A percentile compares a stretch with the other conserved stretches of the same genome.
phyloP scores from a whole-genome alignment of 2,329 filamentous ascomycete species.

The Lachnellula hyalina region DNA sequence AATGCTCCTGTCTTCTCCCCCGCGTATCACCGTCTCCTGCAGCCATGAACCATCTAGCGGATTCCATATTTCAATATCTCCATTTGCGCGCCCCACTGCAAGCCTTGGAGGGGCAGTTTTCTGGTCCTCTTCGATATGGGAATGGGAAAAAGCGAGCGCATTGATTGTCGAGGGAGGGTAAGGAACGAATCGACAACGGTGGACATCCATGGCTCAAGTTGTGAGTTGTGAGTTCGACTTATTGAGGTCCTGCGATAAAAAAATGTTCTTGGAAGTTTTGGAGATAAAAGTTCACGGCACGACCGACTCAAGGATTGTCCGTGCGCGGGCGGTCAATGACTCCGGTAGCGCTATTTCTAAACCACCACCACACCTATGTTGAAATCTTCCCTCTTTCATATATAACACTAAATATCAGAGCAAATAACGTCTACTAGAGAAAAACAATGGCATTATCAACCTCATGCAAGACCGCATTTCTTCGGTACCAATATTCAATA shows the following conservation, averaged over 20 bases:
- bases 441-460: no score
- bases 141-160: conserved; percentile 86
- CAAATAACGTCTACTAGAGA: no score
- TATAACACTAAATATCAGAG: no score
- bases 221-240: not conserved
- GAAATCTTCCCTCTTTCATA: not conserved
- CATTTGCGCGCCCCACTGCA: conserved; percentile 87
- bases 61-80: conserved; percentile 98
- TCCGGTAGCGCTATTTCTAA: not conserved
- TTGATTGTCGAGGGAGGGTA: conserved; percentile 92
- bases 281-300: not conserved
- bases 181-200: conserved; percentile 92
- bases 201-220: conserved; percentile 71
- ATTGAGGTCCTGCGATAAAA: not conserved
- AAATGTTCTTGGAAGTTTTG: conserved; percentile 5
- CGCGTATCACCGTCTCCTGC: conserved; percentile 80
- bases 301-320: not conserved
- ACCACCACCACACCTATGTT: not conserved
- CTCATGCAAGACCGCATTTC: no score
- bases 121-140: conserved; percentile 45
- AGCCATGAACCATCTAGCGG: conserved; percentile 71
- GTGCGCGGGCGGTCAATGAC: conserved; percentile 2
- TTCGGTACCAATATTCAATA: no score
- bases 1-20: conserved; percentile 79
- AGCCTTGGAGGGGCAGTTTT: conserved; percentile 63